Evolutionary conservation across 306 rosid species (phyloP), one percentile per base, ranked within the genome.

Genomic region (Begonia masoniana): DNA sequence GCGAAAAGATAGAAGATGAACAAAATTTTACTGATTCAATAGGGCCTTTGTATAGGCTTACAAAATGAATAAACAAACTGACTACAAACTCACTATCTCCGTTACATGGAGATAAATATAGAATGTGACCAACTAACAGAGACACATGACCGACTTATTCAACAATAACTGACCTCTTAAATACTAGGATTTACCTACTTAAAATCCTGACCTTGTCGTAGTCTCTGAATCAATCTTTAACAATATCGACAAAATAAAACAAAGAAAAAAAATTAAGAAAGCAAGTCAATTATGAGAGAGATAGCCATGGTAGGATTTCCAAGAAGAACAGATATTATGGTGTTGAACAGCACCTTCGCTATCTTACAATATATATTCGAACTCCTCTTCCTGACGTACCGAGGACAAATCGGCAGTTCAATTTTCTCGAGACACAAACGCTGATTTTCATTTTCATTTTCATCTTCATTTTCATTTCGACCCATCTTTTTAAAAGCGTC

Each of bases 231-330:
- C n/a, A n/a, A n/a, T n/a, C n/a, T n/a, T n/a, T n/a, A n/a, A n/a
- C n/a, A n/a, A n/a, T n/a, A 7, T 31, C 39, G 39, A 45, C 49
- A 10, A 45, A 45, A 45, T 45, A 45, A 45, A 4, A 10, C 3
- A 12, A 31, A 9, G 39, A 45, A 45, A 45, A 43, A 17, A 2
- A 2, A 11, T 59, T 16, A 59, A 13, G 41, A 24, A 59, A 59
- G 12, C 49, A 59, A 16, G 0, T 59, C 41, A 10, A 16, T 16
- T 12, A 54, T 11, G 1, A 52, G 23, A 24, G 66, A 43, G 4
- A 62, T 15, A 43, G 56, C 11, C 1, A 6, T 15, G 47, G 47
- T 14, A 35, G 70, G 64, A 16, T 58, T 64, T 12, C 70, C 70
- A 17, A 66, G 8, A 35, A 66, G 46, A 2, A 66, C 10, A 19